Base-by-base conservation (phyloP, 331 rosid genomes). In the Rhamnella rubrinervis region DNA sequence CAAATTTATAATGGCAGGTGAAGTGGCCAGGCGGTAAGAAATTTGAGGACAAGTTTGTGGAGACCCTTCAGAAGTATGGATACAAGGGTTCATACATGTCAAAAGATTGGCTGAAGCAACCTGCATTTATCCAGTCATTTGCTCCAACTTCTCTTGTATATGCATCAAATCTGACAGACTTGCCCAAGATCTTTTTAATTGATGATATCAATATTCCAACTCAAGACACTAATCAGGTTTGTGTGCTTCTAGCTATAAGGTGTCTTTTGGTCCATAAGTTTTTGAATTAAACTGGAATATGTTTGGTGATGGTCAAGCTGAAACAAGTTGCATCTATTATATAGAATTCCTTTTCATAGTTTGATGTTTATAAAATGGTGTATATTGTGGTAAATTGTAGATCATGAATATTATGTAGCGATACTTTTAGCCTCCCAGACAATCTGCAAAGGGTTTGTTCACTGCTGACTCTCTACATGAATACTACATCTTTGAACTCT, bases 221-320 rank as follows among this genome's bases (percentile, higher is more conserved):
- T 0, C 96, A 91, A 73, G 98, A 91, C 84, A 91, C 98, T 65
- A 87, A 95, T 85, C 98, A 95, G 97, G 98, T 84, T 50, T 8
- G 65, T 37, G 50, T 71, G 73, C 59, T 53, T 71, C 39, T 61
- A 5, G 1, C 55, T 28, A 61, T 61, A 40, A 71, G 75, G 49
- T 46, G 14, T 63, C 39, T 31, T 40, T 61, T 23, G 16, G 35
- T 0, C 61, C 71, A 63, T 53, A 53, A 37, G 59, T 47, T 52
- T 37, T 50, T 56, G n/a, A 57, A 63, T 20, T 64, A 40, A 58
- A 62, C 15, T 47, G 71, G 47, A 50, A 37, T 66, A 25, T 7
- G 64, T 26, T 60, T 41, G 49, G n/a, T 5, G 39, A 20, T 2
- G 31, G 14, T 44, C 47, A 40, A 40, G 47, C 47, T 40, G 47